A percentile compares a stretch with the other conserved stretches of the same genome.
phyloP scores from a whole-genome alignment of 140 eudicot genomes.

The Senecio squalidus region DNA sequence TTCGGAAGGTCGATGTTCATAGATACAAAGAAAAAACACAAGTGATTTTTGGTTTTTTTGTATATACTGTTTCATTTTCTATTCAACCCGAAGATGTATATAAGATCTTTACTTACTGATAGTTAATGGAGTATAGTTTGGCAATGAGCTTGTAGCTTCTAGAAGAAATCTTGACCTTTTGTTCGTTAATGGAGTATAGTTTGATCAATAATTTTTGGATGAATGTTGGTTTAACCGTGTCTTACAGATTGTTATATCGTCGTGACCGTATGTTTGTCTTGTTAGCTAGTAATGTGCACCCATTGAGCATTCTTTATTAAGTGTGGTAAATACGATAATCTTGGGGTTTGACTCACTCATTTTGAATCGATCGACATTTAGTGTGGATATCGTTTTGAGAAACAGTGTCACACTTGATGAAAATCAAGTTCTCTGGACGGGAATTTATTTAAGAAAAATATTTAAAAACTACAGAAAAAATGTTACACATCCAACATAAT shows the following conservation, averaged over 20 bases:
- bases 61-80: conserved; percentile 5
- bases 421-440: no score
- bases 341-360: no score
- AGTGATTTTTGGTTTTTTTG: conserved; percentile 13
- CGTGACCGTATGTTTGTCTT: neutral
- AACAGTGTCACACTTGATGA: no score
- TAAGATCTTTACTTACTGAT: conserved; percentile 6
- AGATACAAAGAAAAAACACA: neutral
- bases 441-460: no score
- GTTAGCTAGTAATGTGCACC: neutral
- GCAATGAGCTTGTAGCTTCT: neutral
- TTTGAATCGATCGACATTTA: no score
- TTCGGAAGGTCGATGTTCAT: neutral
- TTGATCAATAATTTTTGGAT: neutral
- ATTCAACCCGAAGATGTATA: neutral
- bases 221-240: neutral
- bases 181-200: neutral
- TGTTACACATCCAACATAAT: no score
- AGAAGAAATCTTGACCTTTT: neutral
- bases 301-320: no score
- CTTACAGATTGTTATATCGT: neutral
- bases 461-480: no score
- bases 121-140: neutral
- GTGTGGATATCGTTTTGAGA: no score
- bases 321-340: no score